Conservation (phyloP, 257 asterid species). For the Solanum bulbocastanum region DNA sequence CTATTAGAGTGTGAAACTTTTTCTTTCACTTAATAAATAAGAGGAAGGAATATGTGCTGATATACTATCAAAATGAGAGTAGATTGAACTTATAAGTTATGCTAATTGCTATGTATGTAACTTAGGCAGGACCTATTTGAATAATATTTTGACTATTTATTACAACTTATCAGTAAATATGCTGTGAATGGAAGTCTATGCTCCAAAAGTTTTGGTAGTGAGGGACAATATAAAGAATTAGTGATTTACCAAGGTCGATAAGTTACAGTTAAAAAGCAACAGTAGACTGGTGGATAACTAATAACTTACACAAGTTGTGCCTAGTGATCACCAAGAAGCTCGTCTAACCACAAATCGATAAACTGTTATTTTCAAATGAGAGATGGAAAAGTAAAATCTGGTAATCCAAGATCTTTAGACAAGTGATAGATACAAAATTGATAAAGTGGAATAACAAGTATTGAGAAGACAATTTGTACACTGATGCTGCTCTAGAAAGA, state of each 20-base stretch:
- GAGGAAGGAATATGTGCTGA: not conserved
- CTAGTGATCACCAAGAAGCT: not conserved
- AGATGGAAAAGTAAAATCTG: not conserved
- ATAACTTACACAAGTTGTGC: not conserved
- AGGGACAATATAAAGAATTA: not conserved
- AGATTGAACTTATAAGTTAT: not conserved
- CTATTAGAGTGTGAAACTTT: not conserved
- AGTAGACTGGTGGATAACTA: not conserved
- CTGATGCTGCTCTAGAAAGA: not conserved
- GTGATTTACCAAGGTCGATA: not conserved
- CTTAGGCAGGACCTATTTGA: not conserved
- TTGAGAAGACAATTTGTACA: not conserved
- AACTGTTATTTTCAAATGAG: not conserved
- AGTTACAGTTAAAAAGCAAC: not conserved
- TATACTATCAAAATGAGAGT: not conserved
- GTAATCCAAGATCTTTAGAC: not conserved
- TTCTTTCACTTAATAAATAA: not conserved
- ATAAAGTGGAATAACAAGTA: not conserved
- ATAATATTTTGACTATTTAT: not conserved
- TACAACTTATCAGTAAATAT: not conserved
- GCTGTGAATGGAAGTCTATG: not conserved
- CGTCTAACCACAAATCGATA: not conserved
- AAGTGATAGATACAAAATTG: not conserved
- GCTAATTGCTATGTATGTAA: not conserved
- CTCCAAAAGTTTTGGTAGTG: not conserved